A percentile compares a stretch with the other conserved stretches of the same genome.
These are phyloP conservation scores for Saccharomycopsis fodiens DNA, from an alignment of 805 yeast species.

Conservation along the genomic window DNA sequence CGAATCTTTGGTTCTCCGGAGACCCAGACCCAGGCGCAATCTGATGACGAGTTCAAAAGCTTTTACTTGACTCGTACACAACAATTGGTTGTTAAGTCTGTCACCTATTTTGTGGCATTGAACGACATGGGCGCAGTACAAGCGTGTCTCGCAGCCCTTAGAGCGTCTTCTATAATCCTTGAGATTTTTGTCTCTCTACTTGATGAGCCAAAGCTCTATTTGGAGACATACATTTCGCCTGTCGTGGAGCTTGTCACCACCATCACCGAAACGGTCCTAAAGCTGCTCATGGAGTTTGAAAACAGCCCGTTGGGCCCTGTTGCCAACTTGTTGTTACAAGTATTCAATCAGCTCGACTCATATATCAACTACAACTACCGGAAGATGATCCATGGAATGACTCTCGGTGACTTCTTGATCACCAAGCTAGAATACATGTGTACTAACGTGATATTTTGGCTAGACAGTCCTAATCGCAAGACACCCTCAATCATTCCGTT, in stretches of 20 bases:
- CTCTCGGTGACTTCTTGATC: slow-evolving; percentile 42
- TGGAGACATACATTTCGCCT: slow-evolving; percentile 37
- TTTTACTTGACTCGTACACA: slow-evolving; percentile 28
- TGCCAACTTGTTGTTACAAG: slow-evolving; percentile 3
- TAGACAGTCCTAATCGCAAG: slow-evolving; percentile 24
- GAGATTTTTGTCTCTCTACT: slow-evolving; percentile 34
- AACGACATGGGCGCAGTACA: slow-evolving; percentile 21
- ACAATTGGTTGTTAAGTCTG: slow-evolving; percentile 26
- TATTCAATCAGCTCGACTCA: slow-evolving; percentile 7
- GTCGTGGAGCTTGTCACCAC: slow-evolving; percentile 35
- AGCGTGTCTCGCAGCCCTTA: slow-evolving; percentile 24
- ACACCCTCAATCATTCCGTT: slow-evolving; percentile 15
- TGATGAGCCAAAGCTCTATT: slow-evolving; percentile 36
- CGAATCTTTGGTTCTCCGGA: slow-evolving; percentile 22
- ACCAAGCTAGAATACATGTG: slow-evolving; percentile 54
- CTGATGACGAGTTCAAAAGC: slow-evolving; percentile 3
- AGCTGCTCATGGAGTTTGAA: slow-evolving; percentile 17
- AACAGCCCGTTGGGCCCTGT: not conserved
- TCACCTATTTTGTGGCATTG: slow-evolving; percentile 24
- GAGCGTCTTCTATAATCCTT: slow-evolving; percentile 33
- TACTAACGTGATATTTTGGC: slow-evolving; percentile 28
- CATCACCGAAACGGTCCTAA: slow-evolving; percentile 27
- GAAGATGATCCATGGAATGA: slow-evolving; percentile 17
- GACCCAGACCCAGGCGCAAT: slow-evolving; percentile 22
- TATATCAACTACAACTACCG: slow-evolving; percentile 15